Evolutionary conservation across 2,329 filamentous ascomycete genomes (phyloP), one percentile per base, ranked within the genome.

Genomic region (Trichoderma koningii): DNA sequence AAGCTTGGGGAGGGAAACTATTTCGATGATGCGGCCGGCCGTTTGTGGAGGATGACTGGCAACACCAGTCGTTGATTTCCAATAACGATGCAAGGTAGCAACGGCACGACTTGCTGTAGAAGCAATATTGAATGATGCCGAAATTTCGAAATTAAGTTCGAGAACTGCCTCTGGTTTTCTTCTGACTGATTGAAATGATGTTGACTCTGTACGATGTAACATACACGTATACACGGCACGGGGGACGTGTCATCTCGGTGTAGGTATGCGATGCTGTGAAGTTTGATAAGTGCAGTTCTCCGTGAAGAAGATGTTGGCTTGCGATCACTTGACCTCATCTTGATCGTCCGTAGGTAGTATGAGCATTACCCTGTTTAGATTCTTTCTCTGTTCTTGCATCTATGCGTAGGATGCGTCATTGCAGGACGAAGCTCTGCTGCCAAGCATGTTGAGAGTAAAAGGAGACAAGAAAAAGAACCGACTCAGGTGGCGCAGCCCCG

Each of bases 1-100:
- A 55, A 55, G 56, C 45, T 63, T 57, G 59, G 51, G 55, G 34
- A 23, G 52, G 44, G 28, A 14, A 38, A 14, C 2, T 38, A 38
- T 12, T 12, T 45, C 55, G 21, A 52, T 7, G 30, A 56, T 17
- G 59, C 47, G 30, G 59, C 50, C 59, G 42, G 41, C 45, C 59
- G 48, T 38, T 53, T 17, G 42, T 10, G 34, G 34, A 38, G 34
- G 48, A 45, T 51, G 28, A 42, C 34, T 48, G 65, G 64, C 41
- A 55, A 63, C 41, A 28, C 64, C 61, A 63, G 38, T 47, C 34
- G 30, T 45, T 62, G 34, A 28, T 38, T n/a, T 52, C 23, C 26
- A 45, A 48, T 52, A 23, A 41, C 57, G 30, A 34, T 61, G 34
- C 23, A 44, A 30, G 21, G 57, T 38, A 52, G 44, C 47, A 15